Evolutionary conservation across 108 stramenopile species (phyloP).

Genomic region (Pelagomonas calceolata): DNA sequence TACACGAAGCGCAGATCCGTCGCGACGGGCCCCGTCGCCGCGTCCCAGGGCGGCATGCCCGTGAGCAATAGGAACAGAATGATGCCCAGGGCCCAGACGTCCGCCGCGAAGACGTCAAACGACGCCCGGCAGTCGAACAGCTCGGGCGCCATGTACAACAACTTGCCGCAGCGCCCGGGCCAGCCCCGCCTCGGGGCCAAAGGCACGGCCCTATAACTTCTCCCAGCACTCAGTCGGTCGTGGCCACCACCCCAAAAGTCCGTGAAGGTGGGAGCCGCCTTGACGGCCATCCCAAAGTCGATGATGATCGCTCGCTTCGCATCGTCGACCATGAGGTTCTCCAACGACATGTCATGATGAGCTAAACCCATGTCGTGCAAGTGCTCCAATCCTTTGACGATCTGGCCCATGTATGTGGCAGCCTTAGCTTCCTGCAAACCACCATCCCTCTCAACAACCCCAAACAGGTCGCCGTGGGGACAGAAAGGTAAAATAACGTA

Average conservation of each 20-base stretch:
- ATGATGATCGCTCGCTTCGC: not conserved
- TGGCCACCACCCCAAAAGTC: too few species aligned
- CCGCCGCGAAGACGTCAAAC: not conserved
- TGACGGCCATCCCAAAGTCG: conserved; percentile 5
- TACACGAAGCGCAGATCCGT: not conserved
- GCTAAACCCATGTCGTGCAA: not conserved
- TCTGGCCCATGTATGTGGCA: not conserved
- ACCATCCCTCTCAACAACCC: not conserved
- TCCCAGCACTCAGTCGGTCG: not conserved
- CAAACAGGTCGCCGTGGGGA: not conserved
- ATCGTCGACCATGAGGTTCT: not conserved
- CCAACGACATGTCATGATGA: conserved; percentile 2
- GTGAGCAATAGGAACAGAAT: not conserved
- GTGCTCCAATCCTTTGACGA: not conserved
- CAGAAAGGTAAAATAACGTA: not conserved
- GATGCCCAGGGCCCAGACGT: not conserved
- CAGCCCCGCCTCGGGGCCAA: not conserved
- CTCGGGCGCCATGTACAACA: conserved; percentile 5
- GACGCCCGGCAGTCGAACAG: not conserved
- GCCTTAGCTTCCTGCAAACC: not conserved
- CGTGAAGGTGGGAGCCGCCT: not conserved
- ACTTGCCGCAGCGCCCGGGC: not conserved
- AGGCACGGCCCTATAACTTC: not conserved
- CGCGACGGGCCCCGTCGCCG: not conserved
- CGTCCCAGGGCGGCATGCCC: not conserved